Evolutionary conservation across 2,329 filamentous ascomycete genomes (phyloP), one percentile per base, ranked within the genome.

Genomic region (Calonectria hawksworthii): DNA sequence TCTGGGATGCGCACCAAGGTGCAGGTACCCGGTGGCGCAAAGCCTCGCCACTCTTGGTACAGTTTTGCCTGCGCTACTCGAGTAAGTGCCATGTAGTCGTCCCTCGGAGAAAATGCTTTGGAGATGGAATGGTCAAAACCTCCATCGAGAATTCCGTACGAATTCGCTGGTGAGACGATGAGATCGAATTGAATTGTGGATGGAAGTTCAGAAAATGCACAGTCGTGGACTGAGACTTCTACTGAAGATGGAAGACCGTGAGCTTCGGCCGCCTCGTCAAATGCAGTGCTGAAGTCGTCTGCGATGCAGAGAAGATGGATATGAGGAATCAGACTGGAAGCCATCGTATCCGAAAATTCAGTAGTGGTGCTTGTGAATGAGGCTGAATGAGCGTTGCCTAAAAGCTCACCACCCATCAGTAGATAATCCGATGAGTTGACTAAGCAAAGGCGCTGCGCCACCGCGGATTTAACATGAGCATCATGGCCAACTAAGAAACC

Each of bases 11-110:
- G 79, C 2, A 90, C 83, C 3, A 90, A 77, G 0, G 87, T 89
- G 74, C 89, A 90, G 0, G 86, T 85, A 0, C 89, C 88, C 0
- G 88, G 88, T 0, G 88, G 88, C 3, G 87, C 86, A 74, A 87
- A 91, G 0, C 89, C 89, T 61, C 34, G 32, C 56, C 56, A 61
- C 34, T 61, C 56, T 16, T 61, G 4, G n/a, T 61, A 90, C 4
- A 91, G 78, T 2, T 82, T 82, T 2, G 70, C 66, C 77, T 91
- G 89, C 4, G 83, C 87, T 16, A 83, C 85, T 13, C 82, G 81
- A 0, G 89, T 90, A 6, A 90, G 83, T 1, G 88, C 87, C n/a
- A 84, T 75, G 76, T 90, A 90, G 71, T 88, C 32, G 7, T 38
- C 34, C 7, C 23, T 38, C 14, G 56, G 34, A 28, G 56, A 61